Conservation (phyloP, 805 yeast species). For the Starmerella scarabaei region DNA sequence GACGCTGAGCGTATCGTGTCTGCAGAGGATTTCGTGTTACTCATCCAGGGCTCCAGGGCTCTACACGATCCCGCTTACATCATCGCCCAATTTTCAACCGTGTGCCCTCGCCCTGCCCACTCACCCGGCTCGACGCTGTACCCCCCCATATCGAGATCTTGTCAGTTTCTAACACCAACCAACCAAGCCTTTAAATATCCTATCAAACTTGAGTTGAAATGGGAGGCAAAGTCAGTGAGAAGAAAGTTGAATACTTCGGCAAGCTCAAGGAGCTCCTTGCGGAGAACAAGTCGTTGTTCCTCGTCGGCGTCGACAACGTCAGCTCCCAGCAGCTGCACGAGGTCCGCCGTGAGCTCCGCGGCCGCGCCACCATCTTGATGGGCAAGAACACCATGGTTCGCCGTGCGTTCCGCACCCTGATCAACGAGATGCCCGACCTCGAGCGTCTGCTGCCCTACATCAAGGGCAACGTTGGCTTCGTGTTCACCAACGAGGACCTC, state of each 20-base stretch:
- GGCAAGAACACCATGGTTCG: constrained; percentile 99
- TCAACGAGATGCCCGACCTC: constrained; percentile 85
- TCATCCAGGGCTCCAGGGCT: no score
- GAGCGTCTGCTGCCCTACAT: constrained; percentile 91
- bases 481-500: constrained; percentile 95
- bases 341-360: constrained; percentile 93
- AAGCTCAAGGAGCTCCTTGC: constrained; percentile 91
- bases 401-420: constrained; percentile 96
- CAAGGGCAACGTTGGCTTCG: constrained; percentile 98
- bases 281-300: constrained; percentile 95
- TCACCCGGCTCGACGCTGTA: no score
- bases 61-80: no score
- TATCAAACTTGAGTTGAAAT: constrained; percentile 66
- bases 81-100: no score
- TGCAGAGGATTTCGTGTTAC: no score
- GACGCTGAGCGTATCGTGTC: no score
- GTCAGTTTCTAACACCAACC: not conserved
- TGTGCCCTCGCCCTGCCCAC: no score
- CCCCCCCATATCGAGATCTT: no score
- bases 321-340: constrained; percentile 99
- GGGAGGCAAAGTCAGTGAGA: constrained; percentile 85
- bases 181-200: constrained; percentile 29
- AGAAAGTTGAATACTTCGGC: constrained; percentile 88
- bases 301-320: constrained; percentile 99
- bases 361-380: constrained; percentile 90